Evolutionary conservation across 371 early-diverging fungal genomes (phyloP), one percentile per base, ranked within the genome.

Genomic region (Smittium culicis): DNA sequence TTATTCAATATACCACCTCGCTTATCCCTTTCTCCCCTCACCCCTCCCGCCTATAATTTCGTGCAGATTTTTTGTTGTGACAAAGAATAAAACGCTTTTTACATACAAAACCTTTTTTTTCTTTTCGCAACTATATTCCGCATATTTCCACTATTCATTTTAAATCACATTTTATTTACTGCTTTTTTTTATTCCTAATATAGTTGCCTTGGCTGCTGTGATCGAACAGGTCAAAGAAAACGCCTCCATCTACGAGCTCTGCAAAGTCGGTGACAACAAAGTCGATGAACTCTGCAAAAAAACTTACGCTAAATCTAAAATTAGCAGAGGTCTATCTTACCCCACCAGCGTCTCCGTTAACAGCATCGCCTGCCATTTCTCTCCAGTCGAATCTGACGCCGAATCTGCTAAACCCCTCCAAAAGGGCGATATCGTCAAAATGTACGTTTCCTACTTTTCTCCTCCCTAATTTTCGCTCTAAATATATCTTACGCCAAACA

Each of bases 311-410:
- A 86, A 87, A 72, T 74, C 86, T 69, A 87, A 91, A 68, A 69
- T 78, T 54, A 79, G 80, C 29, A 77, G 84, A 68, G 95, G 93
- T 54, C 81, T 92, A 67, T 86, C 95, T 45, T 79, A 88, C 66
- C 93, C 95, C 29, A 93, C 93, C 27, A 86, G 85, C 75, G 74
- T 93, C 29, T 83, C 85, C 25, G 83, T 93, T 70, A 93, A 94
- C 81, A 82, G 88, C 70, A 71, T 84, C 64, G 84, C 89, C 35
- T 83, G 87, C 73, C 85, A 88, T 77, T 86, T 81, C 69, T 83
- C 90, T 31, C 92, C 94, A 17, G 72, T 88, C 28, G 74, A 77
- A 27, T 66, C 30, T 62, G 85, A 85, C 61, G 73, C 81, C 64
- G 80, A 84, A 68, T 81, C 82, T 61, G 75, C 76, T 25, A 67